Evolutionary conservation across 176 grass and related monocot species (phyloP), one percentile per base, ranked within the genome.

Genomic region (Phragmites australis): DNA sequence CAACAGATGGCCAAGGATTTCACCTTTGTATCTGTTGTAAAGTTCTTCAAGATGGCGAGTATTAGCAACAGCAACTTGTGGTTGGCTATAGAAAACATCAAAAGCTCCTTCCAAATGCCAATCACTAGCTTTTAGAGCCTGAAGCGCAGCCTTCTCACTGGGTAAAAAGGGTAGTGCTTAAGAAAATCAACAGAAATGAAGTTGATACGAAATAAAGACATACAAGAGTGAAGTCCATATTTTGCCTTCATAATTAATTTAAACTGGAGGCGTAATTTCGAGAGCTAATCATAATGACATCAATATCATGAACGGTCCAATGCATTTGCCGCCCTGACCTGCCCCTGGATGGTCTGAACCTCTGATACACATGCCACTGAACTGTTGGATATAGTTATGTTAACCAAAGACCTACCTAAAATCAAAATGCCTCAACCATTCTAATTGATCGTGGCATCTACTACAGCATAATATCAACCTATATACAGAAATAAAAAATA

Each of bases 71-170:
- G 86, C 87, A 85, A 89, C 70, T 59, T 97, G 93, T 19, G 93
- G 93, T 73, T 97, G 93, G 74, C 86, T 97, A 80, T 97, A 93
- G 67, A 97, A 97, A 42, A 91, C 80, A 76, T 97, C 93, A 91
- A 97, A 97, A 85, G 93, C 91, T 57, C 90, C 93, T 79, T 97
- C 93, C 43, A 97, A 74, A 72, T 97, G 93, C 93, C 93, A 97
- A 80, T 97, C 93, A 65, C 93, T 93, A 79, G 78, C 90, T 84
- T 97, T 97, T 32, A 97, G 44, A 23, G 90, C 90, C 80, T 91
- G 93, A 83, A 97, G 80, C 60, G 93, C 93, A 52, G 85, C 68
- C 78, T 93, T 97, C 83, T 97, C 93, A 65, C 93, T 97, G 88
- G 11, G n/a, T 21, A 27, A 70, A 37, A 39, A 56, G 70, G 69